Conservation (phyloP, 768 basidiomycete species). For the Tulasnella sp. region DNA sequence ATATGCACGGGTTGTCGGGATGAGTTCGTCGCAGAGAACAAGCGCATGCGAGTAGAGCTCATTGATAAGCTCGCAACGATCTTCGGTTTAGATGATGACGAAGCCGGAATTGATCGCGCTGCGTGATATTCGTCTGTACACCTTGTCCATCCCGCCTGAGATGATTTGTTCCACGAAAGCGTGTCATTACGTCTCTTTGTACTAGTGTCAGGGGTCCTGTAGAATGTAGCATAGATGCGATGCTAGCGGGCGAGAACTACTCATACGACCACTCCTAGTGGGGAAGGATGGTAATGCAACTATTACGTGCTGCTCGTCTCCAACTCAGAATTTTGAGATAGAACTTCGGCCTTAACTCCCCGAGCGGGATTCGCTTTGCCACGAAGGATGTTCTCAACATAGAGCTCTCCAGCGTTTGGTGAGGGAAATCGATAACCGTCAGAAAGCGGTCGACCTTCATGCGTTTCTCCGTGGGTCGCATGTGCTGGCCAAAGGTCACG, state of each 20-base stretch:
- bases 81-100: neutral
- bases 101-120: neutral
- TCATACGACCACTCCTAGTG: neutral
- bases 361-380: constrained; percentile 37
- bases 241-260: neutral
- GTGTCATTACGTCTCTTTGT: neutral
- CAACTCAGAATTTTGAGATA: neutral
- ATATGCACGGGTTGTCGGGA: neutral
- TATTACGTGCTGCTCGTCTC: neutral
- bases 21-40: neutral
- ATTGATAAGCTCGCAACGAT: neutral
- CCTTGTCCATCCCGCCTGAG: neutral
- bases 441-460: constrained; percentile 95
- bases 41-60: neutral
- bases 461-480: constrained; percentile 97
- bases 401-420: constrained; percentile 85
- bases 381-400: constrained; percentile 81
- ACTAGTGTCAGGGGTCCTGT: neutral
- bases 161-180: neutral
- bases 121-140: neutral
- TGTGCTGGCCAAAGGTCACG: constrained; percentile 98
- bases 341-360: neutral
- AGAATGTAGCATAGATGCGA: neutral
- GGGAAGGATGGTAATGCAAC: neutral
- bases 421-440: constrained; percentile 14